Evolutionary conservation across 2,329 filamentous ascomycete genomes (phyloP).

Genomic region (Botryosphaeria dothidea): DNA sequence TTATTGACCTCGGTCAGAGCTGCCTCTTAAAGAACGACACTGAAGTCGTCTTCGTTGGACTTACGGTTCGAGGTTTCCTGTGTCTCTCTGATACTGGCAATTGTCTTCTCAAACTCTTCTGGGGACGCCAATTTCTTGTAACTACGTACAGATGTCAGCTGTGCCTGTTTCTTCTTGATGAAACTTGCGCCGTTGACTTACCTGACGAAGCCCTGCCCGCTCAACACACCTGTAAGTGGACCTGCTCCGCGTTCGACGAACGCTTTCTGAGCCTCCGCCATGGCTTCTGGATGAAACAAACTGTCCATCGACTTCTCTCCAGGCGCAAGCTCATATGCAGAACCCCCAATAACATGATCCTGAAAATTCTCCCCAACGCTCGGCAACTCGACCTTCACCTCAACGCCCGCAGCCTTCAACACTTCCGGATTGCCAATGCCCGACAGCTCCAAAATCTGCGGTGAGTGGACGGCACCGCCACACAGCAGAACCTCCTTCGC

Average conservation of each 20-base stretch:
- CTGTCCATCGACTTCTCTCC: background rate
- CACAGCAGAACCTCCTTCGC: slow-evolving; percentile 24
- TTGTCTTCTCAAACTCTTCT: background rate
- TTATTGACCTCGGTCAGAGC: background rate
- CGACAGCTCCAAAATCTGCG: slow-evolving; percentile 31
- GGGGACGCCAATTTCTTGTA: slow-evolving; percentile 11
- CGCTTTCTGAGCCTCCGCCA: slow-evolving; percentile 9
- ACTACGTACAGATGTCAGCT: background rate
- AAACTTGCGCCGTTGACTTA: background rate
- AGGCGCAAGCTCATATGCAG: background rate
- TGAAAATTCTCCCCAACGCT: slow-evolving; percentile 38
- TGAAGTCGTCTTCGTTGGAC: background rate
- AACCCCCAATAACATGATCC: slow-evolving; percentile 32
- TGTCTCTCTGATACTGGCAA: background rate
- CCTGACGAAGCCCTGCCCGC: slow-evolving; percentile 18
- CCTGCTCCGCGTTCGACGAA: background rate
- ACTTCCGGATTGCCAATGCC: slow-evolving; percentile 17
- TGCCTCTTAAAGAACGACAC: too few relatives aligned
- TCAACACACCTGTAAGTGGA: slow-evolving; percentile 1
- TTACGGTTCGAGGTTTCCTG: background rate
- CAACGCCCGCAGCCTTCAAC: slow-evolving; percentile 9
- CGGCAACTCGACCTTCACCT: slow-evolving; percentile 31
- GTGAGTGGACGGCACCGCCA: slow-evolving; percentile 29
- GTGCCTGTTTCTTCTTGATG: background rate
- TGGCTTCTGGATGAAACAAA: background rate